These are phyloP conservation scores for Ampelocalamus luodianensis DNA, from an alignment of 176 grass and related monocot species.

Conservation along the genomic window DNA sequence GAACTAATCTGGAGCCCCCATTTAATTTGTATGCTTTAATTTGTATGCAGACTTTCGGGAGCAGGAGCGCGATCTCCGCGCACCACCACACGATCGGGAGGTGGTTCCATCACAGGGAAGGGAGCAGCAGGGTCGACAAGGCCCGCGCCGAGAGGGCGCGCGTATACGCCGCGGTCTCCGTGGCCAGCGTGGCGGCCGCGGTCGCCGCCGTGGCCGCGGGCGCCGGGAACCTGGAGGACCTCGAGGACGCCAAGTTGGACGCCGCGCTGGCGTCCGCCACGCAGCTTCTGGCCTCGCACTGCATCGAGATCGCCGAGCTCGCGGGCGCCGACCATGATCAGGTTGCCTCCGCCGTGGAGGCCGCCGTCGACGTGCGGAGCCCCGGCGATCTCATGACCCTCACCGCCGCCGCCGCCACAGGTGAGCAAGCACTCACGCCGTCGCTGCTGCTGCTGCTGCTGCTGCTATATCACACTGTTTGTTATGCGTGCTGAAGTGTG, in stretches of 20 bases:
- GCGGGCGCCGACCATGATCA: constrained; percentile 73
- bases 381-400: constrained; percentile 88
- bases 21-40: neutral
- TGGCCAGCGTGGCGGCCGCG: constrained; percentile 84
- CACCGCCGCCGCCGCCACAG: constrained; percentile 85
- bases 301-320: constrained; percentile 81
- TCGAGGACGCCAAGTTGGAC: constrained; percentile 58
- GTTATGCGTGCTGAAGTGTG: neutral
- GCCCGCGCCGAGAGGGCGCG: constrained; percentile 75
- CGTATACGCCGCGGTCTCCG: constrained; percentile 76
- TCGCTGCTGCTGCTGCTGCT: no score
- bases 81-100: constrained; percentile 62
- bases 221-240: constrained; percentile 27
- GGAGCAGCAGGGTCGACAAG: constrained; percentile 59
- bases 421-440: constrained; percentile 10
- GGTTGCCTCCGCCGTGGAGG: constrained; percentile 66
- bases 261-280: constrained; percentile 76
- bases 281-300: constrained; percentile 86
- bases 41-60: constrained; percentile 48
- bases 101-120: constrained; percentile 87
- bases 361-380: constrained; percentile 67
- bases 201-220: constrained; percentile 63
- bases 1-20: neutral
- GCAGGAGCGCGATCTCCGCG: constrained; percentile 53
- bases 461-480: neutral